phyloP scores from a whole-genome alignment of 164 flowering plant species.

The Annona squamosa region DNA sequence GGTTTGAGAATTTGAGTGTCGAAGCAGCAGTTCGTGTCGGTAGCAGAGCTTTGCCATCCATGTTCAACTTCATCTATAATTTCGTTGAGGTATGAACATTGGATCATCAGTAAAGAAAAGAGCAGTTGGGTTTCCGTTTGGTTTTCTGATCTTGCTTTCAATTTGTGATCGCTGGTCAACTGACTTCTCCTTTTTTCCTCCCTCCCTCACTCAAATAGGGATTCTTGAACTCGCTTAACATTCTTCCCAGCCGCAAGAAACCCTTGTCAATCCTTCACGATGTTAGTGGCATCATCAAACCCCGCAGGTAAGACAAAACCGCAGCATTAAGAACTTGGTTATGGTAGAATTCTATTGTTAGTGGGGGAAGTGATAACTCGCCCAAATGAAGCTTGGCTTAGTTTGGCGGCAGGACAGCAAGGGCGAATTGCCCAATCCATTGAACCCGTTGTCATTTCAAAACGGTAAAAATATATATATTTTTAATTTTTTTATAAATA shows the following conservation, averaged over 20 bases:
- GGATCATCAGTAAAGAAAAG: background rate
- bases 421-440: no score
- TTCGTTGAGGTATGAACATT: slow-evolving; percentile 40
- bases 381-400: no score
- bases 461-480: no score
- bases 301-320: slow-evolving; percentile 24
- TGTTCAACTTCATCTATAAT: slow-evolving; percentile 39
- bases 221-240: slow-evolving; percentile 6
- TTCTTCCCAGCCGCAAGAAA: slow-evolving; percentile 20
- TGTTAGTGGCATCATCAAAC: slow-evolving; percentile 34
- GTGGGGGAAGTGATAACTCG: no score
- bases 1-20: slow-evolving; percentile 35
- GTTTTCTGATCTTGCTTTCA: background rate
- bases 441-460: no score
- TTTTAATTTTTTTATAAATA: no score
- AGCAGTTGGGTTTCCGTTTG: background rate
- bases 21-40: slow-evolving; percentile 53
- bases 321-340: background rate
- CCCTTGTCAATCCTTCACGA: slow-evolving; percentile 19
- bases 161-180: background rate
- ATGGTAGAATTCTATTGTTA: background rate
- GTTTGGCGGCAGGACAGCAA: no score
- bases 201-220: slow-evolving; percentile 2
- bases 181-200: background rate
- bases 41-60: slow-evolving; percentile 56